phyloP scores from a whole-genome alignment of 352 stramenopile genomes.

The Phytophthora niederhauseri region DNA sequence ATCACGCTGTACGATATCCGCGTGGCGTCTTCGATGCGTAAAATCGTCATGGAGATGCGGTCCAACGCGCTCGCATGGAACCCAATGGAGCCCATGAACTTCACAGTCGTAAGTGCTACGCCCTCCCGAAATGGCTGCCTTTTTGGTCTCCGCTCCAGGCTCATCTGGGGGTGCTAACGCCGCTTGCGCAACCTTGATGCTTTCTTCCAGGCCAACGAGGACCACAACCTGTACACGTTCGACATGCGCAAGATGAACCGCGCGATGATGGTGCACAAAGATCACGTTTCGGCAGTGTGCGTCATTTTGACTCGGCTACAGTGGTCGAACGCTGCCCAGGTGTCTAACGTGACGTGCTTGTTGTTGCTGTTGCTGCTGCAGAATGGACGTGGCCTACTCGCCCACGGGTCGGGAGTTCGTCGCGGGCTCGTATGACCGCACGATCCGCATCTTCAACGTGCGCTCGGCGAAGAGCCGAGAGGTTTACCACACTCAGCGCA shows the following conservation, averaged over 20 bases:
- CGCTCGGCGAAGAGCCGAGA: constrained; percentile 86
- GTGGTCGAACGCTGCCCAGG: constrained; percentile 1
- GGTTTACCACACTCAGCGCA: constrained; percentile 99
- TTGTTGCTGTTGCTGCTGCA: constrained; percentile 24
- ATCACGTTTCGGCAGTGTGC: constrained; percentile 97
- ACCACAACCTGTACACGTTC: constrained; percentile 99
- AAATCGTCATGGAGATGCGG: constrained; percentile 96
- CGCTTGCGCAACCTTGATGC: constrained; percentile 16
- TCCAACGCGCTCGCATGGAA: constrained; percentile 99
- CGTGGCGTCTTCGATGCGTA: constrained; percentile 94
- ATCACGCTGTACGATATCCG: constrained; percentile 95
- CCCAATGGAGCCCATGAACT: constrained; percentile 99
- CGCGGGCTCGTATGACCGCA: constrained; percentile 98
- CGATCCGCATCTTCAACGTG: constrained; percentile 97
- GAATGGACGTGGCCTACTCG: constrained; percentile 97
- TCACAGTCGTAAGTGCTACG: constrained; percentile 90
- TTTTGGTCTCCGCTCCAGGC: constrained; percentile 1
- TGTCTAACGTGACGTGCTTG: constrained; percentile 31
- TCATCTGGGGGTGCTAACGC: constrained; percentile 19
- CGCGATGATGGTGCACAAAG: constrained; percentile 97
- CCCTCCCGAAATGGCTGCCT: constrained; percentile 4
- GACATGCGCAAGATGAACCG: constrained; percentile 98
- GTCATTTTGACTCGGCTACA: constrained; percentile 34
- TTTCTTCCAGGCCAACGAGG: constrained; percentile 94
- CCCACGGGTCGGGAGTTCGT: constrained; percentile 99